Evolutionary conservation across 345 rosid genomes (phyloP).

Genomic region (Noccaea bulbosa): DNA sequence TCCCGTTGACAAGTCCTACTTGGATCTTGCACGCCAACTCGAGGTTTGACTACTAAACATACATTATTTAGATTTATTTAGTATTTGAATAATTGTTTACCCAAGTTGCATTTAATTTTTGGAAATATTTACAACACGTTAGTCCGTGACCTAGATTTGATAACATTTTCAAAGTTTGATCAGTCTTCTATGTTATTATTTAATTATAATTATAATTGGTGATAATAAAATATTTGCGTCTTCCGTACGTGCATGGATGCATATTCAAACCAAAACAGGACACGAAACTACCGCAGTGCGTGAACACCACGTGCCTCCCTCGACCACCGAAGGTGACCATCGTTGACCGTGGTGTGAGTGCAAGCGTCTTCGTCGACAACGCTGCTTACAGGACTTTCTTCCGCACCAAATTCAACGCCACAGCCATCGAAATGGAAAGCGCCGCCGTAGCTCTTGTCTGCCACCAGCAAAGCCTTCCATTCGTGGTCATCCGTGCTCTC

Average conservation of each 20-base stretch:
- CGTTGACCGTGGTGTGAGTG: slow-evolving; percentile 59
- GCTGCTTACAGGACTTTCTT: slow-evolving; percentile 61
- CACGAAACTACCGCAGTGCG: slow-evolving; percentile 53
- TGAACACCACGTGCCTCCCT: slow-evolving; percentile 70
- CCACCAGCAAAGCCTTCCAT: slow-evolving; percentile 58
- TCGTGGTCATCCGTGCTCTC: slow-evolving; percentile 60
- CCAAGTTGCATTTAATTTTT: no score
- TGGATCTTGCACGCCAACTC: slow-evolving; percentile 48
- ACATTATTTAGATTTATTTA: neutral
- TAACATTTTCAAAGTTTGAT: no score
- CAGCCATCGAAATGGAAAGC: slow-evolving; percentile 77
- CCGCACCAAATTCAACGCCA: slow-evolving; percentile 59
- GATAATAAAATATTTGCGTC: neutral
- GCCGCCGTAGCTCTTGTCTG: slow-evolving; percentile 71
- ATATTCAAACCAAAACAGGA: slow-evolving; percentile 41
- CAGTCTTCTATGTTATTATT: no score
- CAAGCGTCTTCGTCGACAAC: slow-evolving; percentile 64
- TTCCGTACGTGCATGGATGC: no score
- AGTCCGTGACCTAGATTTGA: no score
- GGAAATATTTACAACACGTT: no score
- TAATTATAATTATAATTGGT: no score
- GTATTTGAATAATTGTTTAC: no score
- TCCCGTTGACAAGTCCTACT: slow-evolving; percentile 57
- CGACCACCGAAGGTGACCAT: slow-evolving; percentile 56
- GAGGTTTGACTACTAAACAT: slow-evolving; percentile 45